Percentiles rank a stretch among this genome's conserved stretches.
These are phyloP conservation scores for Phytophthora sp. DNA, from an alignment of 352 stramenopile species.

Conservation along the genomic window DNA sequence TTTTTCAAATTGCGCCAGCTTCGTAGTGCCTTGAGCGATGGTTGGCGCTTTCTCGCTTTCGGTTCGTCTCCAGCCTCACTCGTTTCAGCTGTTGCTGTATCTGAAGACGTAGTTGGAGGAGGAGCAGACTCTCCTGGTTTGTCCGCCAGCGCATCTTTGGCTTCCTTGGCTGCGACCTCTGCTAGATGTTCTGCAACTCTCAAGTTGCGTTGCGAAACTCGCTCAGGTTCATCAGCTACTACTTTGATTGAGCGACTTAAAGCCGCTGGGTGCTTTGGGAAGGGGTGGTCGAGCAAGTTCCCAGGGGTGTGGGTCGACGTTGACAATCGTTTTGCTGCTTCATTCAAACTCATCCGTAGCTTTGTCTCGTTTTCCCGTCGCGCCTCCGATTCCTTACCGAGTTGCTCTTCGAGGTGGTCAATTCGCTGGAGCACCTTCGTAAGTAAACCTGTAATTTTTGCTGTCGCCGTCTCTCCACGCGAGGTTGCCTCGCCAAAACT, in stretches of 20 bases:
- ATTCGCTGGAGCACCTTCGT: constrained; percentile 59
- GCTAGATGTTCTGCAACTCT: constrained; percentile 17
- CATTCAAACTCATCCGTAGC: constrained; percentile 33
- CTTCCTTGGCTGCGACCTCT: constrained; percentile 4
- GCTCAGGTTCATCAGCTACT: constrained; percentile 64
- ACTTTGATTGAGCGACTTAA: constrained; percentile 2
- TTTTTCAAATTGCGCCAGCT: constrained; percentile 57
- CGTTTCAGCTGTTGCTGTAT: constrained; percentile 31
- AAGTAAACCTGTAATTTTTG: constrained; percentile 45
- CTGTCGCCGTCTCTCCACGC: constrained; percentile 7
- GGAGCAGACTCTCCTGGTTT: constrained; percentile 1
- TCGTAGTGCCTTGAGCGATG: constrained; percentile 34
- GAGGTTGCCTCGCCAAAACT: constrained; percentile 22
- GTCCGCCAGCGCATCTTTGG: background rate
- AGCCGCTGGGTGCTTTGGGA: constrained; percentile 9
- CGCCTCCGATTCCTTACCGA: constrained; percentile 54
- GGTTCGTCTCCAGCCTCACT: constrained; percentile 38
- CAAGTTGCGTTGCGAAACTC: constrained; percentile 68
- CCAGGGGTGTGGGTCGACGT: constrained; percentile 1
- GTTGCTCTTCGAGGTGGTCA: constrained; percentile 48
- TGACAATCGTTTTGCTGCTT: constrained; percentile 7
- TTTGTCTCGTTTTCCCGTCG: constrained; percentile 57
- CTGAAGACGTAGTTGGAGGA: background rate
- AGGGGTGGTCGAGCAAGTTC: background rate
- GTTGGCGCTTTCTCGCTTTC: constrained; percentile 40